A percentile compares a stretch with the other conserved stretches of the same genome.
These are phyloP conservation scores for Syncephalis plumigaleata DNA, from an alignment of 371 early-diverging fungal species.

Conservation along the genomic window DNA sequence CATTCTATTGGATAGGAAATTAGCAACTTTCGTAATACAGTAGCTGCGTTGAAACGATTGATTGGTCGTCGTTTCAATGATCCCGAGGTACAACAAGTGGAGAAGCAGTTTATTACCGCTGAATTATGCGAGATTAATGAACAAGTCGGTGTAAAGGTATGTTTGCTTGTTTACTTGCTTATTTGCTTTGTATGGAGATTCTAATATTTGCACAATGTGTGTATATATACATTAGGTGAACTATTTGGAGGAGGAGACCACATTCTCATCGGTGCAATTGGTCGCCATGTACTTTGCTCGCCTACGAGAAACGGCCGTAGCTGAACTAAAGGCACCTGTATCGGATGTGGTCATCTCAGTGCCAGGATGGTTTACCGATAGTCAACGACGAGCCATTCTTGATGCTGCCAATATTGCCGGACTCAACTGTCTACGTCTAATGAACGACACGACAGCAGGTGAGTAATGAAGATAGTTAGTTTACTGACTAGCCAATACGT, in stretches of 20 bases:
- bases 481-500: constrained; percentile 91
- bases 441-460: constrained; percentile 84
- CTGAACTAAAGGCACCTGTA: constrained; percentile 68
- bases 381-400: constrained; percentile 76
- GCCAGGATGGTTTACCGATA: constrained; percentile 90
- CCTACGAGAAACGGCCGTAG: constrained; percentile 75
- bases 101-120: constrained; percentile 63
- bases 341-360: constrained; percentile 89
- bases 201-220: too few relatives aligned
- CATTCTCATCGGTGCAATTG: constrained; percentile 79
- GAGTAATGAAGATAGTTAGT: constrained; percentile 37
- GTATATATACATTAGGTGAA: constrained; percentile 10
- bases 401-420: constrained; percentile 84
- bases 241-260: constrained; percentile 55
- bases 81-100: constrained; percentile 68
- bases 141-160: constrained; percentile 70
- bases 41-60: constrained; percentile 87
- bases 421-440: constrained; percentile 78
- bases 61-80: constrained; percentile 85
- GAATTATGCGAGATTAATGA: constrained; percentile 67
- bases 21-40: constrained; percentile 91
- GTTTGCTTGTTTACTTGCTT: too few relatives aligned
- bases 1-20: constrained; percentile 31
- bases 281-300: constrained; percentile 86
- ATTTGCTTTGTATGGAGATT: too few relatives aligned